Conservation (phyloP, 2,329 filamentous ascomycete genomes). For the Tolypocladium amazonense region DNA sequence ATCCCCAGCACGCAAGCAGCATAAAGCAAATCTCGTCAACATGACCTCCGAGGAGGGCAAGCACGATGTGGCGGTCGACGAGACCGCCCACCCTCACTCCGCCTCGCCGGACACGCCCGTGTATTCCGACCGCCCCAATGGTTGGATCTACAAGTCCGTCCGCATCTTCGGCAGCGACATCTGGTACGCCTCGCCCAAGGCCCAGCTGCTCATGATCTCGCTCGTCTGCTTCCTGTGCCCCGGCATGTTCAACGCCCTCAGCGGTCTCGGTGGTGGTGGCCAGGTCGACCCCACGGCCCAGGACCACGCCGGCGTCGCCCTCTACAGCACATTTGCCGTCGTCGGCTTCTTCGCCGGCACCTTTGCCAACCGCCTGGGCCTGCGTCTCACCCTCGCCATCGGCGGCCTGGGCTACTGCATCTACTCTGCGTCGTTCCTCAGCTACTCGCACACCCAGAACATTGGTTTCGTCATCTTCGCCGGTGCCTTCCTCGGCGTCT, state of each 20-base stretch:
- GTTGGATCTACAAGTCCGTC: slow-evolving; percentile 60
- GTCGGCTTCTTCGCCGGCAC: slow-evolving; percentile 65
- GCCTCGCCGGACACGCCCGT: neutral
- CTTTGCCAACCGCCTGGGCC: slow-evolving; percentile 65
- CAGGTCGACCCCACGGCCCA: slow-evolving; percentile 37
- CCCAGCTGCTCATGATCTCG: slow-evolving; percentile 60
- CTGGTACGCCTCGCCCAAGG: slow-evolving; percentile 64
- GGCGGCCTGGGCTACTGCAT: slow-evolving; percentile 70
- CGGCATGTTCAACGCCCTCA: slow-evolving; percentile 62
- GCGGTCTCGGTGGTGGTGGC: slow-evolving; percentile 53
- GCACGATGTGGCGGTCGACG: slow-evolving; percentile 6
- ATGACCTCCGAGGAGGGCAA: slow-evolving; percentile 18
- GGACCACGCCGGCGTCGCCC: slow-evolving; percentile 58
- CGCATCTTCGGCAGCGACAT: slow-evolving; percentile 42
- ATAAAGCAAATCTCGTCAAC: neutral
- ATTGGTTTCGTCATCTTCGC: slow-evolving; percentile 66
- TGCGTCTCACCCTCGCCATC: slow-evolving; percentile 56
- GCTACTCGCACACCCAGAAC: slow-evolving; percentile 58
- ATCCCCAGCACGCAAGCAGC: neutral
- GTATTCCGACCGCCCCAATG: slow-evolving; percentile 25
- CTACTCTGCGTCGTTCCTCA: slow-evolving; percentile 61
- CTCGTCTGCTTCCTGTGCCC: slow-evolving; percentile 51
- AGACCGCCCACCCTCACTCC: slow-evolving; percentile 5
- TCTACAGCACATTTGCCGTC: slow-evolving; percentile 62
- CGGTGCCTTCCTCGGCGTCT: slow-evolving; percentile 65